Evolutionary conservation across 192 early-diverging fungal species (phyloP).

Genomic region (Coemansia sp.): DNA sequence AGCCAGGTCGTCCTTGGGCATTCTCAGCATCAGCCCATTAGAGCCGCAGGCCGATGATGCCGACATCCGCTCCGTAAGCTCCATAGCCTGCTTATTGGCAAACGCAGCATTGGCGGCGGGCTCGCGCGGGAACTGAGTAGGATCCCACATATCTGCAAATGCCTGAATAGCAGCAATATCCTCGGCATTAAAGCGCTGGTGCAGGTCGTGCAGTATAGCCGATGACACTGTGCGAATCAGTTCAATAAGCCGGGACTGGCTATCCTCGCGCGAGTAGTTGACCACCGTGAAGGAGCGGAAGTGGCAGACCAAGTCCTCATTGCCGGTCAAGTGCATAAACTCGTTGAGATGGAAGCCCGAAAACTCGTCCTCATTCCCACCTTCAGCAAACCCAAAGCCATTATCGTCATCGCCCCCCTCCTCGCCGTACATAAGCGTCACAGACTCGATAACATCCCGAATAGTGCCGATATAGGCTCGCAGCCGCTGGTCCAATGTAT

Average conservation of each 20-base stretch:
- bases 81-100: slow-evolving; percentile 11
- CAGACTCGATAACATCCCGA: slow-evolving; percentile 41
- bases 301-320: slow-evolving; percentile 11
- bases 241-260: slow-evolving; percentile 36
- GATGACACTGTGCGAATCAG: slow-evolving; percentile 46
- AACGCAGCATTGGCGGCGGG: slow-evolving; percentile 4
- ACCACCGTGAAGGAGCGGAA: slow-evolving; percentile 36
- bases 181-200: slow-evolving; percentile 27
- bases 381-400: neutral
- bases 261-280: slow-evolving; percentile 23
- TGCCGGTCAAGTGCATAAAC: slow-evolving; percentile 48
- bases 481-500: slow-evolving; percentile 41
- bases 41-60: neutral
- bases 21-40: neutral
- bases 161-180: slow-evolving; percentile 38
- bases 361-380: slow-evolving; percentile 26
- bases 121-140: slow-evolving; percentile 31
- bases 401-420: slow-evolving; percentile 12
- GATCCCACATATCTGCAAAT: slow-evolving; percentile 46
- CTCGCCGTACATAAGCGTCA: slow-evolving; percentile 50
- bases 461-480: slow-evolving; percentile 37
- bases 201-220: slow-evolving; percentile 38
- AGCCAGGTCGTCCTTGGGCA: neutral
- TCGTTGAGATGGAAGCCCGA: slow-evolving; percentile 48
- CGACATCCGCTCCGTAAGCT: slow-evolving; percentile 17